Evolutionary conservation across 148 eudicot genomes (phyloP), one percentile per base, ranked within the genome.

Genomic region (Silene conica): DNA sequence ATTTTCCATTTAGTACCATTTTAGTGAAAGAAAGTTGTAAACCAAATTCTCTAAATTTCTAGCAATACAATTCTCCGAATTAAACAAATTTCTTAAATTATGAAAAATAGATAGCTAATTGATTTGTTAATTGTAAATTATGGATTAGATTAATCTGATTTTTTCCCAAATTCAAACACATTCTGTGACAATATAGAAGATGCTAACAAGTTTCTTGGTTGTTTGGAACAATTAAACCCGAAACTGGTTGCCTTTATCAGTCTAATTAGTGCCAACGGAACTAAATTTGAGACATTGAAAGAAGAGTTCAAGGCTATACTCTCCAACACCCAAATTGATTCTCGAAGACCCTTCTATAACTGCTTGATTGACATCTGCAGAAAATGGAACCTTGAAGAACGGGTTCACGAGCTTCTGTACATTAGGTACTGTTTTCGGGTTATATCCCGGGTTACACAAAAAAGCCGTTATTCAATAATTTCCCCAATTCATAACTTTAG

Each of bases 361-460:
- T 90, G 96, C 83, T 81, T 96, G 83, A 96, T 96, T 65, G 99
- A 96, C 79, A 87, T 96, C 9, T 96, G 97, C 57, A 65, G 99
- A 57, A 89, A 84, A 52, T 77, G 80, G 74, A 85, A 89, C 60
- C 56, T 80, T 59, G 77, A 83, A 4, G 92, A 84, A 80, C 83
- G 96, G 78, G 97, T 95, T n/a, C 99, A 92, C 13, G 99, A 96
- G 79, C 87, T 96, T 58, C 80, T 96, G 10, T 90, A 90, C 66
- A n/a, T 12, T 90, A 18, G 99, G 97, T 11, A 84, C 86, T 20
- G 54, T 85, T 12, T 85, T 83, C 13, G 97, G 99, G 18, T 77
- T 96, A 62, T 96, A 96, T 74, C 96, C 93, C 3, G 96, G 96
- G 19, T 76, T 96, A 73, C 97, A 96, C 71, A 86, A 90, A 46